These are phyloP conservation scores for Leccinum boreale DNA, from an alignment of 768 basidiomycete species.

Conservation along the genomic window DNA sequence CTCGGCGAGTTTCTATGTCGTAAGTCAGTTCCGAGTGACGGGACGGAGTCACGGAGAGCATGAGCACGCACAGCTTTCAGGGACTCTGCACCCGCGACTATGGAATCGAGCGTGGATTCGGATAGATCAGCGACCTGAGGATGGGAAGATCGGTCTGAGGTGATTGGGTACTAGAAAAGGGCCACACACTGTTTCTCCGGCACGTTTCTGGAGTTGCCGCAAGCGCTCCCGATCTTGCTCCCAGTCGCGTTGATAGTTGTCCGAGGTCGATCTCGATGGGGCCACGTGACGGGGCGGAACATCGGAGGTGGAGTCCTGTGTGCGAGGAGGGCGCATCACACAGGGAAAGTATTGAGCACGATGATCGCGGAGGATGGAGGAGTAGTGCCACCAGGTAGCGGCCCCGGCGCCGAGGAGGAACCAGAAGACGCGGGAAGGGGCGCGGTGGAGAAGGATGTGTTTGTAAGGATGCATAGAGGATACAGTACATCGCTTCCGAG, in stretches of 20 bases:
- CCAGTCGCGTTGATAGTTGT: slow-evolving; percentile 35
- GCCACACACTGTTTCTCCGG: slow-evolving; percentile 46
- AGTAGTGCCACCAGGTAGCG: slow-evolving; percentile 37
- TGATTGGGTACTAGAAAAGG: neutral
- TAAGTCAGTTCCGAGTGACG: neutral
- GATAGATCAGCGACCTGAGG: slow-evolving; percentile 58
- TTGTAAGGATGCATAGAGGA: slow-evolving; percentile 22
- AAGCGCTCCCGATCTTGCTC: slow-evolving; percentile 48
- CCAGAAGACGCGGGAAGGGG: slow-evolving; percentile 66
- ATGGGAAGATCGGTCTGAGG: neutral
- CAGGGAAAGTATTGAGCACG: slow-evolving; percentile 31
- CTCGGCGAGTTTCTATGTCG: slow-evolving; percentile 32
- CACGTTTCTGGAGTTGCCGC: slow-evolving; percentile 44
- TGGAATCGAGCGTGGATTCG: slow-evolving; percentile 62
- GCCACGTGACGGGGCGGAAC: slow-evolving; percentile 6
- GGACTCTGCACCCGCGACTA: slow-evolving; percentile 53
- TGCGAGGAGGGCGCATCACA: slow-evolving; percentile 24
- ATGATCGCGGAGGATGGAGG: slow-evolving; percentile 43
- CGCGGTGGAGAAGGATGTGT: slow-evolving; percentile 26
- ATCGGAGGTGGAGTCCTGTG: slow-evolving; percentile 4
- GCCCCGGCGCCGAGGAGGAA: slow-evolving; percentile 57
- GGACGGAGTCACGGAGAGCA: neutral
- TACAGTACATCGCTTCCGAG: slow-evolving; percentile 1
- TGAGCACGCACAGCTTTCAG: slow-evolving; percentile 52
- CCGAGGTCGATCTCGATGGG: slow-evolving; percentile 1